Percentiles rank a stretch among this genome's conserved stretches.
Conservation (phyloP, 2,329 filamentous ascomycete species). For the Nigrospora osmanthi region DNA sequence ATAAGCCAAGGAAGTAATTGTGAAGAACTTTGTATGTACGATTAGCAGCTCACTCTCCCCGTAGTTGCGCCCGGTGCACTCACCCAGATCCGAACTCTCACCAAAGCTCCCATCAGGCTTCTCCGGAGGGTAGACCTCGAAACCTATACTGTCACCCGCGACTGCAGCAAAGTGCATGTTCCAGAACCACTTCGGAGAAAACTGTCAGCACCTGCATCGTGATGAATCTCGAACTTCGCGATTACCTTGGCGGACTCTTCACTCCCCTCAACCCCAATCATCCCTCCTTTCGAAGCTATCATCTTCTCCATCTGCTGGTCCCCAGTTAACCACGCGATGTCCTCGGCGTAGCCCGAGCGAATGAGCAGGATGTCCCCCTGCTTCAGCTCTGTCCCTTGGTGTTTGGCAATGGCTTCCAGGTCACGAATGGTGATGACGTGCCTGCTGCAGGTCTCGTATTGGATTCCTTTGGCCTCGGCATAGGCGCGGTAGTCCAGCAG, state of each 20-base stretch:
- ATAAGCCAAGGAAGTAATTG: slow-evolving; percentile 3
- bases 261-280: slow-evolving; percentile 38
- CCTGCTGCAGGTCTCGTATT: slow-evolving; percentile 29
- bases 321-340: slow-evolving; percentile 26
- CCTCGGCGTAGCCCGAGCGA: slow-evolving; percentile 34
- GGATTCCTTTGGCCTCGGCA: slow-evolving; percentile 26
- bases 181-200: slow-evolving; percentile 49
- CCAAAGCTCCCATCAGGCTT: slow-evolving; percentile 12
- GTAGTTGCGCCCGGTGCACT: background rate
- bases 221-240: background rate
- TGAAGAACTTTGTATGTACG: slow-evolving; percentile 4
- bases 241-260: slow-evolving; percentile 31
- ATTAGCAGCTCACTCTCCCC: background rate
- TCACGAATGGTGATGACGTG: slow-evolving; percentile 32
- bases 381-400: slow-evolving; percentile 32
- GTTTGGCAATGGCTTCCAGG: slow-evolving; percentile 33
- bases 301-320: slow-evolving; percentile 5
- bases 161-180: slow-evolving; percentile 47
- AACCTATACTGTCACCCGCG: slow-evolving; percentile 45
- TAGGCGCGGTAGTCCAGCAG: slow-evolving; percentile 44
- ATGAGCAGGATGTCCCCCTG: slow-evolving; percentile 50
- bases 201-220: slow-evolving; percentile 10
- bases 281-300: slow-evolving; percentile 17
- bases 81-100: slow-evolving; percentile 3
- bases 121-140: slow-evolving; percentile 40